Base-by-base conservation (phyloP, 768 basidiomycete species). In the Suillus subaureus region DNA sequence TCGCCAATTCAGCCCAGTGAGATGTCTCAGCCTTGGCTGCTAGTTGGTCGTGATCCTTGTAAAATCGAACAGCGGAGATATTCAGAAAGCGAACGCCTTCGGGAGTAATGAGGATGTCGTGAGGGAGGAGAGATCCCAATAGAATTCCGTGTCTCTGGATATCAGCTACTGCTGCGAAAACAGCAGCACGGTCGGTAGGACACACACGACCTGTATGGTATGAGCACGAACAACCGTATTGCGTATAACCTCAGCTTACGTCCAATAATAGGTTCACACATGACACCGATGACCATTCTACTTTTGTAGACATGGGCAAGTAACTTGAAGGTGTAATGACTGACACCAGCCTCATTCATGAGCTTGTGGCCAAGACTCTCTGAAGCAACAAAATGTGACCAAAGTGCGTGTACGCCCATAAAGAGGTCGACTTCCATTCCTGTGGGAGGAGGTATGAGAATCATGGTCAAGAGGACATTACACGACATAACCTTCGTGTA, bases 301-400 rank as follows among this genome's bases (percentile, higher is more conserved):
- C 72, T 75, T 58, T 71, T 69, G 54, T 72, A 69, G 23, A 77
- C 64, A 40, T 76, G 77, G 21, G 76, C 77, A 39, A 73, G 13
- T 40, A 78, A 52, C 49, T 71, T 70, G 31, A 71, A 77, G 54
- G 75, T 75, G 60, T 77, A 78, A 40, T 60, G 69, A 15, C 72
- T 71, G 15, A 78, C 43, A 40, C 71, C 64, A 64, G 58, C 66
- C 7, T 75, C 78, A 40, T 76, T 70, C 54, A 77, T 62, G 45
- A 78, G 70, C 61, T 70, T 74, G 35, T 75, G 76, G 23, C 78
- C 76, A 1, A 35, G 60, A 23, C 74, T 77, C 63, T 75, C 75
- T 23, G 26, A 40, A 31, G 74, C 67, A 37, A 77, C 21, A 43
- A 67, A 79, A 7, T 0, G 0, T 4, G 64, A 74, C 73, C 73